Base-by-base conservation (phyloP, 352 stramenopile species). In the Globisporangium apiculatum region DNA sequence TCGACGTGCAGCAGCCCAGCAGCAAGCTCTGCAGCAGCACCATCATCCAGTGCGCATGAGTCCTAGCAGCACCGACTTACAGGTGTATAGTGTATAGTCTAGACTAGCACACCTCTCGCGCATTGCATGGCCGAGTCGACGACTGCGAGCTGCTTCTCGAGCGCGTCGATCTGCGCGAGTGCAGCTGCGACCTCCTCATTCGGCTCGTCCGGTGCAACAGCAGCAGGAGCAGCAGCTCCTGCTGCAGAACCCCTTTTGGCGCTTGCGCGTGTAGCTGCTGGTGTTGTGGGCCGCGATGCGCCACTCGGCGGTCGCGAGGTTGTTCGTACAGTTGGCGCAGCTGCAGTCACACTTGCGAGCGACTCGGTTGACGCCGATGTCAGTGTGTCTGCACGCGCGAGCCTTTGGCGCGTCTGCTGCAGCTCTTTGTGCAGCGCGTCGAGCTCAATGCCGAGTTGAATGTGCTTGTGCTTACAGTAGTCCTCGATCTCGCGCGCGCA, bases 401-500 rank as follows among this genome's bases (percentile, higher is more conserved):
- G 55, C 36, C 58, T 62, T 8, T 58, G 65, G 17, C 54, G 57
- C 15, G 55, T 51, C 41, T 59, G 45, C 46, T 61, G 46, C 38
- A 78, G 56, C 5, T 68, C 47, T n/a, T 64, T 61, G 10, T 72
- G 75, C 41, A 87, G 63, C 15, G 80, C 76, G 56, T 90, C 78
- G 24, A 91, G 54, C 58, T 92, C 83, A 56, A 90, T 87, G 41
- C 71, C 74, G 40, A 91, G 54, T 65, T 92, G 82, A 48, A 92
- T 77, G 47, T 68, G 75, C 55, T 83, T 83, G 53, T 92, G 83
- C 60, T 86, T 86, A 72, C 83, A 92, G 14, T 75, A 57, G 53
- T 92, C 76, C 48, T 89, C 78, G 6, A 92, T 61, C 53, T 90
- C 80, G 46, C 69, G 83, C 49, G 73, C 60, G 58, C 79, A 89